Evolutionary conservation across 768 basidiomycete genomes (phyloP).

Genomic region (Suillus plorans): DNA sequence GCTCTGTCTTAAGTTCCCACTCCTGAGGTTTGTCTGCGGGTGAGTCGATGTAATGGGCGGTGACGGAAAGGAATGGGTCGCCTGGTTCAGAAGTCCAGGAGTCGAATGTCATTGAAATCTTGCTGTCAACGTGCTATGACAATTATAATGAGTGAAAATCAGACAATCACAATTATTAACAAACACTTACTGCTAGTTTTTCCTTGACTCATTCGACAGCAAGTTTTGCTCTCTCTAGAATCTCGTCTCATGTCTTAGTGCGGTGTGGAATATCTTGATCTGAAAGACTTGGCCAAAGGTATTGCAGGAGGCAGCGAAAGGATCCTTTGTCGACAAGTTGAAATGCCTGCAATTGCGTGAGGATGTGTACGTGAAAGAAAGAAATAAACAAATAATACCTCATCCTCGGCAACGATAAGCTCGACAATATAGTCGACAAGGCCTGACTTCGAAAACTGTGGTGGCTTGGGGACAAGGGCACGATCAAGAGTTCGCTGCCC

Average conservation of each 20-base stretch:
- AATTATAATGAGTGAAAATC: neutral
- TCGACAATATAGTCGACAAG: conserved; percentile 3
- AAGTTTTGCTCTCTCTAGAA: neutral
- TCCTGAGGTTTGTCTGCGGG: conserved; percentile 1
- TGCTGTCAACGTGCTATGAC: conserved; percentile 1
- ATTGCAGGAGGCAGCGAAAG: neutral
- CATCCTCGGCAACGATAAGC: conserved; percentile 2
- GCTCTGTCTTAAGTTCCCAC: conserved; percentile 11
- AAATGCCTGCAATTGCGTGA: neutral
- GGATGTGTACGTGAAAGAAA: neutral
- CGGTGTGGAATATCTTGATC: neutral
- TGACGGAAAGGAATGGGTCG: conserved; percentile 16
- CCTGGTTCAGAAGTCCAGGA: conserved; percentile 13
- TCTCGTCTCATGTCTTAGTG: neutral
- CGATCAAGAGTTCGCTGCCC: neutral
- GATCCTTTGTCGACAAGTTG: neutral
- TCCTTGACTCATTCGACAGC: no score
- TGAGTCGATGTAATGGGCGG: conserved; percentile 13
- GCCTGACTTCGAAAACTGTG: neutral
- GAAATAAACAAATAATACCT: neutral
- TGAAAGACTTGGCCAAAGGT: neutral
- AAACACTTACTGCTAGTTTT: neutral
- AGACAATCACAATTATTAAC: neutral
- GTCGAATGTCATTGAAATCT: conserved; percentile 10
- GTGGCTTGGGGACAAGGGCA: conserved; percentile 4